Conservation (phyloP, 768 basidiomycete species). For the Calocybe cyanea region DNA sequence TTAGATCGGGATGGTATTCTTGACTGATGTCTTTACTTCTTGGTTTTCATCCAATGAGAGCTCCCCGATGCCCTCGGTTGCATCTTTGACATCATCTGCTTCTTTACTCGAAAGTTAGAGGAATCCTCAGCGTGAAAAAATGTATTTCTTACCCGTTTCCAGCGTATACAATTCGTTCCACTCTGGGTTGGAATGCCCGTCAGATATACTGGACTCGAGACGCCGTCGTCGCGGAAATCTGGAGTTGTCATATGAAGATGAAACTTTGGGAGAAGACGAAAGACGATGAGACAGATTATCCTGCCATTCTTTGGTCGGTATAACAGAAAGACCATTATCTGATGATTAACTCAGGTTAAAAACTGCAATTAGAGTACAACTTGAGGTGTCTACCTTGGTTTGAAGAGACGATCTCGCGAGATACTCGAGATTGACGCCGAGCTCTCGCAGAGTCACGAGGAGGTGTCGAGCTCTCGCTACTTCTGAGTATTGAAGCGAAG, state of each 20-base stretch:
- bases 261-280: conserved; percentile 25
- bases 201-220: conserved; percentile 30
- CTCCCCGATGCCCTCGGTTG: conserved; percentile 60
- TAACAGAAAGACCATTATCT: conserved; percentile 59
- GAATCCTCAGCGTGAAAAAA: neutral
- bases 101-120: neutral
- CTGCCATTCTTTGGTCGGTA: conserved; percentile 77
- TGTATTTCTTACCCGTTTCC: conserved; percentile 26
- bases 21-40: conserved; percentile 41
- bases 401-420: conserved; percentile 79
- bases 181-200: conserved; percentile 31
- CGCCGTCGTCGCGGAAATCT: conserved; percentile 14
- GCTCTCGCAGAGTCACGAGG: conserved; percentile 56
- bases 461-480: conserved; percentile 40
- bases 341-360: neutral
- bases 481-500: conserved; percentile 67
- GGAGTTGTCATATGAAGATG: conserved; percentile 20
- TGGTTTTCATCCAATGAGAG: conserved; percentile 74
- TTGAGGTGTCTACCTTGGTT: conserved; percentile 40
- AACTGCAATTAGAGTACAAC: conserved; percentile 1
- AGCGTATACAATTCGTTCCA: conserved; percentile 64
- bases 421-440: conserved; percentile 70
- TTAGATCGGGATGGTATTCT: conserved; percentile 2
- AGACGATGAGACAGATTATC: conserved; percentile 62
- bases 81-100: conserved; percentile 36